phyloP scores from a whole-genome alignment of 1,139 yeast genomes.

The Pneumocystis murina region DNA sequence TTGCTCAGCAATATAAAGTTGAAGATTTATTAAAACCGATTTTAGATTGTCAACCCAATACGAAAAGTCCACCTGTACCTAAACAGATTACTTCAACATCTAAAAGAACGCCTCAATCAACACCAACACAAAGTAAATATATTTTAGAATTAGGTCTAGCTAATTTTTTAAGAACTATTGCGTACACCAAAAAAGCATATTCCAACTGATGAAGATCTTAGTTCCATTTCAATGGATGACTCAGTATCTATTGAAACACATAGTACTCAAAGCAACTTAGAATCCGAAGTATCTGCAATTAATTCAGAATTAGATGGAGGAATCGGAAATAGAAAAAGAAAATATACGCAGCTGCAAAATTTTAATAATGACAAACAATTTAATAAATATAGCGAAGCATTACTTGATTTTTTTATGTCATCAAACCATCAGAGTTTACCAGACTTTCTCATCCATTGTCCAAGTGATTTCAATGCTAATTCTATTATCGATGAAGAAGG shows the following conservation, averaged over 20 bases:
- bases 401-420: not conserved
- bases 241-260: not conserved
- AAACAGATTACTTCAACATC: constrained; percentile 31
- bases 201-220: not conserved
- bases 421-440: not conserved
- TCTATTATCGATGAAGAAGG: constrained; percentile 88
- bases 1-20: constrained; percentile 51
- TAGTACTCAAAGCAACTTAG: not conserved
- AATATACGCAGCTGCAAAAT: constrained; percentile 9
- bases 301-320: not conserved
- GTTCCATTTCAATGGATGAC: not conserved
- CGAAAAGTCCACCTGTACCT: constrained; percentile 46
- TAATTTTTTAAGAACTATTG: not conserved
- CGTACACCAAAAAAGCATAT: not conserved
- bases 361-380: not conserved
- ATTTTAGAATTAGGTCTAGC: not conserved
- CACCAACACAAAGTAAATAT: not conserved
- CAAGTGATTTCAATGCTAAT: constrained; percentile 32
- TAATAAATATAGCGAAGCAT: not conserved
- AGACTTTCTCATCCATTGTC: not conserved
- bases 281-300: not conserved
- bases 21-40: constrained; percentile 49
- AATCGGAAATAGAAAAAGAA: constrained; percentile 19
- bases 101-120: not conserved
- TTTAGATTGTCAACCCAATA: constrained; percentile 36